Evolutionary conservation across 495 filamentous ascomycete species (phyloP).

Genomic region (Evernia prunastri): DNA sequence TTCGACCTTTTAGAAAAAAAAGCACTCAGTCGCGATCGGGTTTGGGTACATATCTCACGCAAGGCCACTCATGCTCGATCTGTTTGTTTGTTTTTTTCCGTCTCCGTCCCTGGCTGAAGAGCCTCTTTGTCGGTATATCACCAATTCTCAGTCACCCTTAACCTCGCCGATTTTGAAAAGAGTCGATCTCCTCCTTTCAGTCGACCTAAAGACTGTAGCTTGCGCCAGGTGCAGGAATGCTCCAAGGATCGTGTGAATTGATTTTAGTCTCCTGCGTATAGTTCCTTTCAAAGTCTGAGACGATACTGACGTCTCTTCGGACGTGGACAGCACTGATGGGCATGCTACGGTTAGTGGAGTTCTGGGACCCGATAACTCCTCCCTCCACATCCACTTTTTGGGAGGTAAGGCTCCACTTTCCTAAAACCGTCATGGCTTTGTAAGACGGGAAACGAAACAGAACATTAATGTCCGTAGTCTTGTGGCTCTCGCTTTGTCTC

Average conservation of each 20-base stretch:
- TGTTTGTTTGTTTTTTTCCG: too few species aligned
- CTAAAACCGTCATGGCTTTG: not conserved
- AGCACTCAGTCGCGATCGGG: too few species aligned
- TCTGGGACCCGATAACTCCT: not conserved
- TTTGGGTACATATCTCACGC: too few species aligned
- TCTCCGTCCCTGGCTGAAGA: too few species aligned
- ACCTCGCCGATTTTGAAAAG: not conserved
- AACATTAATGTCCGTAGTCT: not conserved
- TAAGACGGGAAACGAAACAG: not conserved
- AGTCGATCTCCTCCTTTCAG: too few species aligned
- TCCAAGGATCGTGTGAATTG: not conserved
- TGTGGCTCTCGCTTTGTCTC: not conserved
- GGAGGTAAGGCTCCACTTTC: not conserved
- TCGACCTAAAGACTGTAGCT: too few species aligned
- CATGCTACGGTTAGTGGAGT: not conserved
- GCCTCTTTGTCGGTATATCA: too few species aligned
- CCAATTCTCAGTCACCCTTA: too few species aligned
- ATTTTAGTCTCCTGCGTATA: not conserved
- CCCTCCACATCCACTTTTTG: not conserved
- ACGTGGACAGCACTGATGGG: not conserved
- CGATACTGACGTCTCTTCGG: not conserved
- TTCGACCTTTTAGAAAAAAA: too few species aligned
- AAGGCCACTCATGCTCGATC: too few species aligned
- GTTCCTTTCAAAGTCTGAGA: not conserved
- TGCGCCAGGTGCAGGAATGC: too few species aligned